Evolutionary conservation across 257 asterid genomes (phyloP).

Genomic region (Nicotiana attenuata): DNA sequence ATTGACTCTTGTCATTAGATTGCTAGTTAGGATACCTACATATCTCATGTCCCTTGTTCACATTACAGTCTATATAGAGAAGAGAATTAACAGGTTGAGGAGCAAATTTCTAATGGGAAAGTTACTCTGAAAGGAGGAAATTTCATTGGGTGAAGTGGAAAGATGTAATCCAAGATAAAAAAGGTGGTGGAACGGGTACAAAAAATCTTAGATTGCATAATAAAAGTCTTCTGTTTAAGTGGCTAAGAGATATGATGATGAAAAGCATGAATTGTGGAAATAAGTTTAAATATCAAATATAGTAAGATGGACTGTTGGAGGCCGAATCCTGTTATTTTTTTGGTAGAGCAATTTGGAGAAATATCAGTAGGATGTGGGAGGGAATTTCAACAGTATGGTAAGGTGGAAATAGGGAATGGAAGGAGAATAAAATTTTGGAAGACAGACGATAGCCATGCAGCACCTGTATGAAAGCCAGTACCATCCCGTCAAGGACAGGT

Average conservation of each 20-base stretch:
- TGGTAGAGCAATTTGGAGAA: neutral
- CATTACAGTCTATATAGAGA: neutral
- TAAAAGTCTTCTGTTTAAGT: neutral
- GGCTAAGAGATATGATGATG: neutral
- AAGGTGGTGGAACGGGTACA: neutral
- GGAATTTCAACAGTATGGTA: neutral
- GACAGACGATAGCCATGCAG: neutral
- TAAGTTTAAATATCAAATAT: neutral
- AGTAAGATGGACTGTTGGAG: neutral
- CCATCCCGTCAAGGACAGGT: too few relatives aligned
- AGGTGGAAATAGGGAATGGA: neutral
- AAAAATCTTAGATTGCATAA: neutral
- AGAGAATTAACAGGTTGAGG: neutral
- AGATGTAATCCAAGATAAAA: neutral
- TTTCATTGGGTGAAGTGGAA: neutral
- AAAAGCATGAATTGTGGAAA: neutral
- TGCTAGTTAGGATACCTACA: neutral
- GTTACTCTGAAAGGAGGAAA: neutral
- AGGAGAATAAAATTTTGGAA: neutral
- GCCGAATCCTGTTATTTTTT: neutral
- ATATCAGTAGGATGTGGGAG: neutral
- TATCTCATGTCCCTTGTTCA: neutral
- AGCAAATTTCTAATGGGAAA: neutral
- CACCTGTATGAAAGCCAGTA: too few relatives aligned
- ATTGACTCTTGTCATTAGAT: neutral